Evolutionary conservation across 306 rosid species (phyloP).

Genomic region (Medicago lupulina): DNA sequence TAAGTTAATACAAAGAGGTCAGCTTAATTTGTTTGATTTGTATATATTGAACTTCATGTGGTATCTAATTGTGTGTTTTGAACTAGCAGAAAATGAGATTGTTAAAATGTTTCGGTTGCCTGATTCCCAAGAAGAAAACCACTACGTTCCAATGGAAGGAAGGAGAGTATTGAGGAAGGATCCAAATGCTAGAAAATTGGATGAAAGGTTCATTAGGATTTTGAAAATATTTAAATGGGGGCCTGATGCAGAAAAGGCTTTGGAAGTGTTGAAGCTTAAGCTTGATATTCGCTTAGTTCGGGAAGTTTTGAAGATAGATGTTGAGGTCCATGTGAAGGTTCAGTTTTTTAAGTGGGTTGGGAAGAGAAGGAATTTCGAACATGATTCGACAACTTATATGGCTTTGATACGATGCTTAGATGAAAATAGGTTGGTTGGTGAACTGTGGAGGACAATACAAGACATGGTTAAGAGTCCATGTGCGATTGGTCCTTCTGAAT

Average conservation of each 20-base stretch:
- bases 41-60: background rate
- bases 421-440: conserved; percentile 63
- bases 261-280: conserved; percentile 83
- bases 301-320: conserved; percentile 74
- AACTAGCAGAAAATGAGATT: conserved; percentile 75
- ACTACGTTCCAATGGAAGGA: conserved; percentile 43
- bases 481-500: conserved; percentile 59
- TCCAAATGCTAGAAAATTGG: conserved; percentile 67
- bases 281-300: conserved; percentile 84
- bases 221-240: conserved; percentile 97
- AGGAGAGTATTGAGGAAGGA: conserved; percentile 53
- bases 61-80: conserved; percentile 47
- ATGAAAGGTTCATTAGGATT: conserved; percentile 86
- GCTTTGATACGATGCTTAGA: conserved; percentile 76
- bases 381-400: conserved; percentile 75
- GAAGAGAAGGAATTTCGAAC: conserved; percentile 73
- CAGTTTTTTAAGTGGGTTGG: conserved; percentile 94
- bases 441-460: conserved; percentile 82
- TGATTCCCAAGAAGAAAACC: conserved; percentile 45
- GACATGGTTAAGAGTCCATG: conserved; percentile 75
- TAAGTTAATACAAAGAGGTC: background rate
- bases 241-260: conserved; percentile 90
- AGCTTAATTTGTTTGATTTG: conserved; percentile 34
- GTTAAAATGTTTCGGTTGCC: conserved; percentile 76
- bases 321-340: conserved; percentile 73